Base-by-base conservation (phyloP, 768 basidiomycete genomes). In the Galerina sulciceps region DNA sequence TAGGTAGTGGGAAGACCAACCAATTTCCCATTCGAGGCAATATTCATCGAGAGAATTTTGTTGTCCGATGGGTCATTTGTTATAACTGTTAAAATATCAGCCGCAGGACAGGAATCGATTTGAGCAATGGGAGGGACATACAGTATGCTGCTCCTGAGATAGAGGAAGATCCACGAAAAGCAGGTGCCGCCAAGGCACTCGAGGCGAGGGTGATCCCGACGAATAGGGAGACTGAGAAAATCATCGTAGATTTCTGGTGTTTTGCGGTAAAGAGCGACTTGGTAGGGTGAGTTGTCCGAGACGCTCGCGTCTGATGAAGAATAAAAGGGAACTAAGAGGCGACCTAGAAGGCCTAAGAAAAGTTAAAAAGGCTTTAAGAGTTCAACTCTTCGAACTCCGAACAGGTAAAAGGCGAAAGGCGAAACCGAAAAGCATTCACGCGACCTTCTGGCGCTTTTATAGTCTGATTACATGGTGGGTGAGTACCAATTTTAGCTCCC, bases 31-130 rank as follows among this genome's bases (percentile, higher is more conserved):
- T 81, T 73, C 14, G 65, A 43, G n/a, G 71, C 74, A 48, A 84
- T 76, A 38, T 74, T 70, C 14, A 77, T 74, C 1, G 80, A 71
- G 31, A 83, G 69, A 38, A 83, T 64, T 55, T 73, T 75, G 67
- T 83, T 83, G 17, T 77, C 79, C 35, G 63, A 60, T 4, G 78
- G 75, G 48, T 82, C 79, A 61, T 84, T 84, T 37, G 81, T 81
- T 34, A 83, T 78, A 66, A 83, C 82, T 84, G 58, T n/a, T 34
- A 45, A 23, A 56, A 47, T 14, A 47, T 56, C 4, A 43, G 49
- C n/a, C 31, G 14, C 8, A n/a, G 26, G 35, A 35, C 2, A 18
- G 44, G 44, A 31, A 5, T 4, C 5, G 26, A 31, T 4, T 31
- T 3, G 17, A 14, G 9, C 10, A 46, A 14, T 36, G 18, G 10